Conservation (phyloP, 495 filamentous ascomycete species). For the Penicillium simplicissimum region DNA sequence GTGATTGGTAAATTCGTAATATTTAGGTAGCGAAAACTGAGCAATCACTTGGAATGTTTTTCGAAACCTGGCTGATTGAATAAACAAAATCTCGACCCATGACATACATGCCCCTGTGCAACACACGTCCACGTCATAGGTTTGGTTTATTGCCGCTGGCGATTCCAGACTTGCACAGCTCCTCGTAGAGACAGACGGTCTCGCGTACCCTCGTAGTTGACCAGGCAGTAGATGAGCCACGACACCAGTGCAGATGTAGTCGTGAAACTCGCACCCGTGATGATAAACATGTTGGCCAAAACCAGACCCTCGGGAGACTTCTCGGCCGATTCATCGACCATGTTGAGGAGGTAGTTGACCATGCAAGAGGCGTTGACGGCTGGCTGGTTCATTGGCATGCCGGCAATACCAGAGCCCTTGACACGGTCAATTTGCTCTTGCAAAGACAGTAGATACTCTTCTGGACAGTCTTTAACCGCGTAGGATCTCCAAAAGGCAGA, state of each 20-base stretch:
- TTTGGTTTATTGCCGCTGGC: slow-evolving; percentile 33
- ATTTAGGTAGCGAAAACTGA: too few relatives aligned
- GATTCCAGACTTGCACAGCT: slow-evolving; percentile 49
- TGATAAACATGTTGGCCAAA: slow-evolving; percentile 33
- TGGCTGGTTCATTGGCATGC: slow-evolving; percentile 48
- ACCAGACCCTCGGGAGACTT: slow-evolving; percentile 44
- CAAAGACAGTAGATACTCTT: slow-evolving; percentile 26
- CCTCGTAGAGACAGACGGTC: slow-evolving; percentile 50
- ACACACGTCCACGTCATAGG: slow-evolving; percentile 1
- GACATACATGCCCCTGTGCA: not conserved
- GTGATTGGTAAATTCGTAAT: too few relatives aligned
- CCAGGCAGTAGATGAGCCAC: slow-evolving; percentile 54
- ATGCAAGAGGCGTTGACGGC: slow-evolving; percentile 47
- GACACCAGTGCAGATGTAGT: slow-evolving; percentile 54
- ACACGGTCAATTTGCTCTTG: slow-evolving; percentile 28
- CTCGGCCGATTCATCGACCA: slow-evolving; percentile 51
- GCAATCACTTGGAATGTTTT: too few relatives aligned
- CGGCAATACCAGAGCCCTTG: slow-evolving; percentile 22
- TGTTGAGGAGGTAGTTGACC: slow-evolving; percentile 48
- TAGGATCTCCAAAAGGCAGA: slow-evolving; percentile 54
- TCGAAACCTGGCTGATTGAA: too few relatives aligned
- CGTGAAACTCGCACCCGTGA: slow-evolving; percentile 56
- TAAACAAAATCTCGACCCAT: not conserved
- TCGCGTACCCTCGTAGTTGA: slow-evolving; percentile 51
- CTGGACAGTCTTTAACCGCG: slow-evolving; percentile 33